These are phyloP conservation scores for Ogataea parapolymorpha DNA, from an alignment of 805 yeast genomes.

Conservation along the genomic window DNA sequence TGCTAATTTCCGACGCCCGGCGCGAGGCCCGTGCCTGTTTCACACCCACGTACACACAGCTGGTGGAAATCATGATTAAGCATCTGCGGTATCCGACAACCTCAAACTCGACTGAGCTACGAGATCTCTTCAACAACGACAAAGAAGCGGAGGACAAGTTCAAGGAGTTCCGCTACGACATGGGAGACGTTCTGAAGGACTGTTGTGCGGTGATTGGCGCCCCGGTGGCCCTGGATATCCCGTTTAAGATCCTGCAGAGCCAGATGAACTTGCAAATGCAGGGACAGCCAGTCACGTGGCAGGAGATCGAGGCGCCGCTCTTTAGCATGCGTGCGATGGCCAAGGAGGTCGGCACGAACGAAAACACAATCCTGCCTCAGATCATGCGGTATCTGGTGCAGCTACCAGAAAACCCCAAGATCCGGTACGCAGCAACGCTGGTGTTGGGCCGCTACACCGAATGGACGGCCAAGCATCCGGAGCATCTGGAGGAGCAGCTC, in stretches of 20 bases:
- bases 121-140: conserved; percentile 58
- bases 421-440: conserved; percentile 88
- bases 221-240: conserved; percentile 61
- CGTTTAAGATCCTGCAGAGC: conserved; percentile 56
- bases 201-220: conserved; percentile 91
- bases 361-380: conserved; percentile 64
- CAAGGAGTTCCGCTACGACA: conserved; percentile 88
- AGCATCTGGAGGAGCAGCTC: conserved; percentile 75
- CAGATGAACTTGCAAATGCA: conserved; percentile 32
- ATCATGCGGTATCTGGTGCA: conserved; percentile 66
- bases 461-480: conserved; percentile 89
- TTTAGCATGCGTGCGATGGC: conserved; percentile 95
- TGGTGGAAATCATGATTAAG: conserved; percentile 57
- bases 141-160: conserved; percentile 88
- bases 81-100: conserved; percentile 73
- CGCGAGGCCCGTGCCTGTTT: conserved; percentile 48
- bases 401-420: conserved; percentile 80
- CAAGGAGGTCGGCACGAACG: conserved; percentile 70
- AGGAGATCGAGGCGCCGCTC: conserved; percentile 82
- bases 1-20: conserved; percentile 59
- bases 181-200: conserved; percentile 97
- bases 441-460: conserved; percentile 95
- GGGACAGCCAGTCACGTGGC: conserved; percentile 62
- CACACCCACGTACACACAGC: conserved; percentile 51
- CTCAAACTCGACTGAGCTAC: conserved; percentile 33